Evolutionary conservation across 2,329 filamentous ascomycete species (phyloP), one percentile per base, ranked within the genome.

Genomic region (Grosmannia serpens): DNA sequence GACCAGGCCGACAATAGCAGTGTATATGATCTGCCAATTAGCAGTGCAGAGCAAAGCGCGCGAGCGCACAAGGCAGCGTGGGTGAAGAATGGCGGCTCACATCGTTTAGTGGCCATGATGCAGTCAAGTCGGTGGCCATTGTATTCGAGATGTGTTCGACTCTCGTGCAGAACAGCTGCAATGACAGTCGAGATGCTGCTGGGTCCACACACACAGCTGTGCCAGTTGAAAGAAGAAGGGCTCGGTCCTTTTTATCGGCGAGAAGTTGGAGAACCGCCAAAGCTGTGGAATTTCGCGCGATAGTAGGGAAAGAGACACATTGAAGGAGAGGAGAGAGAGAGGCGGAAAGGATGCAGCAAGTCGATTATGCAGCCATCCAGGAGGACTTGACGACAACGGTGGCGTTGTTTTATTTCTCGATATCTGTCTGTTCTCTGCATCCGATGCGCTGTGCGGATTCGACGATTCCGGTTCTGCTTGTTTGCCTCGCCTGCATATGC

Each of bases 1-100:
- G 55, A 96, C 77, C 8, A 86, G 72, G 22, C 89, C 89, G 41
- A 96, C 81, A 64, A 96, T 86, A 58, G 85, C 76, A 10, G 91
- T 86, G 70, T 95, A 96, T 59, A 92, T 77, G 65, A 96, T 91
- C 89, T 97, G 64, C 13, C 17, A 3, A 17, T 26, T n/a, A 55
- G 41, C 17, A 35, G 47, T 9, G 20, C n/a, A 20, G 11, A 1
- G 20, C 17, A 15, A 54, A n/a, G 11, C 53, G 54, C 44, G 29
- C 9, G 20, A 44, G 20, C 17, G n/a, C 8, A 6, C 15, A 44
- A 33, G 27, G 15, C 26, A 22, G 6, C 35, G 26, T 29, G 11
- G 10, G 8, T 17, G 9, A 2, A 17, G 38, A 20, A 22, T 17
- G 22, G 20, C 15, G 62, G 4, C 74, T 67, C 66, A 78, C 76